Percentiles rank a stretch among this genome's conserved stretches.
Evolutionary conservation across 2,329 filamentous ascomycete species (phyloP).

Genomic region (Nigrospora osmanthi): DNA sequence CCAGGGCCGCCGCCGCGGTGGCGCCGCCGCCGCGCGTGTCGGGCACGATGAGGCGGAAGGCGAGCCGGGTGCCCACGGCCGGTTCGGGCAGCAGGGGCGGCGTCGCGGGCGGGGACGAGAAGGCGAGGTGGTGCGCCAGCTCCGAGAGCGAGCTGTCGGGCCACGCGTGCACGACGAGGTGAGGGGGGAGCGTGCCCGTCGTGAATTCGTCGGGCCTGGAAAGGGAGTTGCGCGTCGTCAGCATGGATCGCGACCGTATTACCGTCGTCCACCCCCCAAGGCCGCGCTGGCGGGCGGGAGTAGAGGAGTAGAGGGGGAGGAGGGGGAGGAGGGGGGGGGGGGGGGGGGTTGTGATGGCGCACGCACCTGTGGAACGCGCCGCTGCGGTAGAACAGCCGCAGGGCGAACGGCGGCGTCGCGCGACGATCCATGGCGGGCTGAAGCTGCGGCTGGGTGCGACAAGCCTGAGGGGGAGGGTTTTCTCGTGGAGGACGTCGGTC

Average conservation of each 20-base stretch:
- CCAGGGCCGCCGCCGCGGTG: constrained; percentile 14
- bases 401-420: constrained; percentile 69
- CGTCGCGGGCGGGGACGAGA: constrained; percentile 36
- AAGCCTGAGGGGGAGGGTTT: too few relatives aligned
- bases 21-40: constrained; percentile 17
- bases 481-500: too few relatives aligned
- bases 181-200: constrained; percentile 48
- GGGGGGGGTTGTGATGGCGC: too few relatives aligned
- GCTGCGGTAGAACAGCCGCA: constrained; percentile 77
- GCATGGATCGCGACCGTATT: not conserved
- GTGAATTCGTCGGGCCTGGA: constrained; percentile 65
- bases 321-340: too few relatives aligned
- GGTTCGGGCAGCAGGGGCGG: constrained; percentile 65
- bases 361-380: constrained; percentile 59
- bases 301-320: not conserved
- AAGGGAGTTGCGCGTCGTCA: not conserved
- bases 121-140: constrained; percentile 68
- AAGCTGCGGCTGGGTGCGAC: not conserved
- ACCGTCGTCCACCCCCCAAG: too few relatives aligned
- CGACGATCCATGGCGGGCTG: constrained; percentile 51
- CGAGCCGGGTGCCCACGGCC: constrained; percentile 74
- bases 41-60: constrained; percentile 79
- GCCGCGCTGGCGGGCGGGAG: not conserved
- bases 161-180: constrained; percentile 83
- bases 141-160: constrained; percentile 72